Percentiles rank a stretch among this genome's conserved stretches.
phyloP scores from a whole-genome alignment of 225 moss, liverwort and hornwort species.

The Climacium dendroides region DNA sequence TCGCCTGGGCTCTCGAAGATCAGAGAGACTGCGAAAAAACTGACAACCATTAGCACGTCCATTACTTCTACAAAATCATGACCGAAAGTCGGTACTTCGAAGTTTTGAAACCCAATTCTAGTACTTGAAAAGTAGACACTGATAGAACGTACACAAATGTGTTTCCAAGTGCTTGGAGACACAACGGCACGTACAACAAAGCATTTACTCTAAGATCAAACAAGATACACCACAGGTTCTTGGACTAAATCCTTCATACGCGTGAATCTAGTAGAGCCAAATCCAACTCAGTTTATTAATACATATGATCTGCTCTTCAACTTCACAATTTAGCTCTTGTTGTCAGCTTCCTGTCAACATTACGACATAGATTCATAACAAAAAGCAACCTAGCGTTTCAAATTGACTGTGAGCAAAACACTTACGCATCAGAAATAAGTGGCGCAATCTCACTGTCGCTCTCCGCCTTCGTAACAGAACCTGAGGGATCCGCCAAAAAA shows the following conservation, averaged over 20 bases:
- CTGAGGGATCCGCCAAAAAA: constrained; percentile 37
- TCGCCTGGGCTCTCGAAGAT: constrained; percentile 31
- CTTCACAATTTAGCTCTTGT: not conserved
- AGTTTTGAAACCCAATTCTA: not conserved
- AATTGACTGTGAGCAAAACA: not conserved
- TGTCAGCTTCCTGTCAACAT: not conserved
- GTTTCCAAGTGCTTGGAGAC: not conserved
- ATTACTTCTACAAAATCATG: not conserved
- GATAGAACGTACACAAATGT: not conserved
- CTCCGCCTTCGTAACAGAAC: constrained; percentile 52
- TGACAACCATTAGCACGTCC: not conserved
- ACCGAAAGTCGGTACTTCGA: not conserved
- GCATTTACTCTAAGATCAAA: not conserved
- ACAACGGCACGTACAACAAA: not conserved
- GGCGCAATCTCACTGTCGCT: constrained; percentile 51
- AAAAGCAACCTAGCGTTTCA: not conserved
- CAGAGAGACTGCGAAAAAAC: constrained; percentile 31
- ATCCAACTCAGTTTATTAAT: not conserved
- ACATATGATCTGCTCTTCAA: not conserved
- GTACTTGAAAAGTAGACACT: not conserved
- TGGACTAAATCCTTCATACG: not conserved
- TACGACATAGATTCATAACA: not conserved
- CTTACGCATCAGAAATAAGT: constrained; percentile 80
- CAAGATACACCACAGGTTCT: not conserved
- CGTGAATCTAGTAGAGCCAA: not conserved